Evolutionary conservation across 352 stramenopile species (phyloP).

Genomic region (Phytophthora quininea): DNA sequence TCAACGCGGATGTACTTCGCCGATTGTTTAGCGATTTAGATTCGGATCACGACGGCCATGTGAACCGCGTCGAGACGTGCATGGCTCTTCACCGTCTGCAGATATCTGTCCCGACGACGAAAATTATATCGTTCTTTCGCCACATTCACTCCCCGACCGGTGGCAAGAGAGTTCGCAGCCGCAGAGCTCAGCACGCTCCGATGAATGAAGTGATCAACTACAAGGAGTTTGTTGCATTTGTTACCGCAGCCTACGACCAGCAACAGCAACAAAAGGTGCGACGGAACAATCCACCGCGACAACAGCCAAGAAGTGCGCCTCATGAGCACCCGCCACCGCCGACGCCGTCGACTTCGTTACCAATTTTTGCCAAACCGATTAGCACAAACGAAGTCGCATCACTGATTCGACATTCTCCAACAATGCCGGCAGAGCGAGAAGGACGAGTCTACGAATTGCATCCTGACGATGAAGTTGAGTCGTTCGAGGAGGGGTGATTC

Average conservation of each 20-base stretch:
- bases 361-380: constrained; percentile 26
- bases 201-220: constrained; percentile 77
- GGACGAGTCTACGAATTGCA: constrained; percentile 29
- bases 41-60: constrained; percentile 60
- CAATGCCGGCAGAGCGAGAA: constrained; percentile 10
- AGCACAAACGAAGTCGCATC: constrained; percentile 1
- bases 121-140: constrained; percentile 75
- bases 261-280: constrained; percentile 28
- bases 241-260: constrained; percentile 56
- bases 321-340: background rate
- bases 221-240: constrained; percentile 78
- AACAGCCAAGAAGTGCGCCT: constrained; percentile 2
- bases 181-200: constrained; percentile 23
- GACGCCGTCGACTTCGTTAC: constrained; percentile 25
- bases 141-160: constrained; percentile 37
- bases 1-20: constrained; percentile 66
- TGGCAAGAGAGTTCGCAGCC: constrained; percentile 4
- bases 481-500: constrained; percentile 33
- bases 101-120: constrained; percentile 57
- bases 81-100: constrained; percentile 78
- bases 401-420: background rate
- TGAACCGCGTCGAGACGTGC: constrained; percentile 77
- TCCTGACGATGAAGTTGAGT: constrained; percentile 7
- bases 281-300: background rate
- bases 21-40: constrained; percentile 85